Base-by-base conservation (phyloP, 2,329 filamentous ascomycete species). In the Gnomoniopsis sp. region DNA sequence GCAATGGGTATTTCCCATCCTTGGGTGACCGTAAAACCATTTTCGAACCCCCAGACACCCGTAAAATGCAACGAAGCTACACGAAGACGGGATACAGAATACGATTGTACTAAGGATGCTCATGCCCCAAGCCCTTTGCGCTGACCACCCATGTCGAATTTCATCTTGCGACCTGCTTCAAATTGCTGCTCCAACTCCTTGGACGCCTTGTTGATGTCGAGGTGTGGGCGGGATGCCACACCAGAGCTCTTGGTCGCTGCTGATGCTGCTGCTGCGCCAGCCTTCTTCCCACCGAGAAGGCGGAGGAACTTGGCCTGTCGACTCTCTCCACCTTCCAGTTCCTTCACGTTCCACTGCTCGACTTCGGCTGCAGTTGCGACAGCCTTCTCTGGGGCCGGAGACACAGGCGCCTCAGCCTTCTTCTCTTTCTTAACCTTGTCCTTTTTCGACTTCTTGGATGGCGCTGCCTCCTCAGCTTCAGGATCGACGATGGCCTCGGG, bases 181-280 rank as follows among this genome's bases (percentile, higher is more conserved):
- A 82, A 86, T 65, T 86, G 83, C 60, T 75, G 76, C 69, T 84
- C 80, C 22, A 86, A 76, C 48, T 84, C 81, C 30, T 75, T 74
- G 62, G 83, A 77, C 33, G 79, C 76, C 63, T 75, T 73, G 58
- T 60, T 64, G 44, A 72, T 67, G 65, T 72, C 41, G 69, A 74
- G 62, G 65, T 65, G 71, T 66, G 65, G 62, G 63, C 64, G 71
- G 55, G 63, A 26, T 21, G 55, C 51, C 1, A 49, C 41, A 14
- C 38, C 17, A 41, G 34, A 19, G 38, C 58, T 21, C 6, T 62
- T 46, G 2, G 63, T 47, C 12, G 63, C 60, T 2, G 64, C 55
- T 0, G 65, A 58, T 7, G 63, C 60, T 2, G 64, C 55, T 0
- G 65, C 58, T 7, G 63, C 67, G 21, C 73, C 72, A 23, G 72